These are phyloP conservation scores for Ceratobasidium theobromae DNA, from an alignment of 1,284 basidiomycete species.

Conservation along the genomic window DNA sequence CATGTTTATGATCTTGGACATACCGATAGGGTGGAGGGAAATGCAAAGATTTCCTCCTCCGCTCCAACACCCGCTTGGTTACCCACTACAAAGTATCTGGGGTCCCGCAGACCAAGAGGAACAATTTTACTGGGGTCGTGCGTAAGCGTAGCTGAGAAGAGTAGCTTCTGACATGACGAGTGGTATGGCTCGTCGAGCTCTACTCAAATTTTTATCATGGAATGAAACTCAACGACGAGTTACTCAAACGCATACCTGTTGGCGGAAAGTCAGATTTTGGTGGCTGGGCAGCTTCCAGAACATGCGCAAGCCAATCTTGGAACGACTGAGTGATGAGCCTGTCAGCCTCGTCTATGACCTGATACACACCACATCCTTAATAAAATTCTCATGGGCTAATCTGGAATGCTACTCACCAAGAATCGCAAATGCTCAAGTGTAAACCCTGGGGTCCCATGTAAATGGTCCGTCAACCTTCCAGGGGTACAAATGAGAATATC, in stretches of 20 bases:
- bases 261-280: conserved; percentile 42
- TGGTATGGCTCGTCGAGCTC: conserved; percentile 58
- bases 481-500: conserved; percentile 97
- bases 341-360: conserved; percentile 98
- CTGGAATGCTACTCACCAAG: conserved; percentile 54
- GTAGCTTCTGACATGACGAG: conserved; percentile 86
- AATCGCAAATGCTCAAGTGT: conserved; percentile 93
- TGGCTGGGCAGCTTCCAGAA: conserved; percentile 70
- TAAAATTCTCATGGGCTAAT: background rate
- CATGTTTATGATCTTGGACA: conserved; percentile 37
- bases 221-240: background rate
- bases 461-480: conserved; percentile 91
- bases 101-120: conserved; percentile 73
- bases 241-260: background rate
- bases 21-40: conserved; percentile 76
- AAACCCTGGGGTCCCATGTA: conserved; percentile 85
- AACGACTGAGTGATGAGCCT: conserved; percentile 92
- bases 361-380: background rate
- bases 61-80: conserved; percentile 49
- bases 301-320: conserved; percentile 89
- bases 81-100: conserved; percentile 86
- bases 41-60: conserved; percentile 73
- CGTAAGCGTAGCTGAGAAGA: conserved; percentile 96
- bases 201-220: conserved; percentile 34
- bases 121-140: conserved; percentile 91